Evolutionary conservation across 768 basidiomycete species (phyloP).

Genomic region (Boletus edulis): DNA sequence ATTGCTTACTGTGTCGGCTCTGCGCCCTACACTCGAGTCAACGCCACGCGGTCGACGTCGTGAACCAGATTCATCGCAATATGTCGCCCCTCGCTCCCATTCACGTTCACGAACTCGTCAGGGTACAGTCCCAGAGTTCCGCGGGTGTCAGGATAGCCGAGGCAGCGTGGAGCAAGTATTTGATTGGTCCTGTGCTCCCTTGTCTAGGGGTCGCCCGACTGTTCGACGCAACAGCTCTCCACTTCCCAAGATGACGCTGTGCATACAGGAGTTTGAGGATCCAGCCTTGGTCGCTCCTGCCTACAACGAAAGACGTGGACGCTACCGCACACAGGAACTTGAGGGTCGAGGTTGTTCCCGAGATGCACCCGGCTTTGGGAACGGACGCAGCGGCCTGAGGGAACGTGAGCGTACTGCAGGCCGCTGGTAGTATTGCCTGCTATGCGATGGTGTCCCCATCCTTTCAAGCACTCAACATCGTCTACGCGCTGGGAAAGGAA

Average conservation of each 20-base stretch:
- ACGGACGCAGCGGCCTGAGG: constrained; percentile 62
- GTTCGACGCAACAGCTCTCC: constrained; percentile 59
- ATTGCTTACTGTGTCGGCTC: constrained; percentile 31
- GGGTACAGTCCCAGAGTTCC: constrained; percentile 7
- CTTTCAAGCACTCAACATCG: constrained; percentile 13
- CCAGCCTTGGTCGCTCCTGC: constrained; percentile 24
- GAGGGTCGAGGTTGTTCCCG: constrained; percentile 39
- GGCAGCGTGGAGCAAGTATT: constrained; percentile 44
- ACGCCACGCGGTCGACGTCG: constrained; percentile 56
- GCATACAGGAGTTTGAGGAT: constrained; percentile 34
- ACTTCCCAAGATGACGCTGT: constrained; percentile 45
- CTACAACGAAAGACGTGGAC: constrained; percentile 44
- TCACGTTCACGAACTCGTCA: constrained; percentile 40
- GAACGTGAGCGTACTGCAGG: constrained; percentile 36
- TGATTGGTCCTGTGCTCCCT: constrained; percentile 45
- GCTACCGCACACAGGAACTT: constrained; percentile 53
- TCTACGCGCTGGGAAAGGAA: constrained; percentile 9
- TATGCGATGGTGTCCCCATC: background rate
- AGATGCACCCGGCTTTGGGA: constrained; percentile 61
- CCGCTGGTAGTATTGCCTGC: constrained; percentile 21
- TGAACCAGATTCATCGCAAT: constrained; percentile 34
- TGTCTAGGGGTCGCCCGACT: constrained; percentile 43
- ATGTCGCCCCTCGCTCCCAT: constrained; percentile 38
- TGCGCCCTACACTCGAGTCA: constrained; percentile 37
- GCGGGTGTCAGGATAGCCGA: constrained; percentile 23